phyloP scores from a whole-genome alignment of 495 filamentous ascomycete species.

The Rhypophila decipiens region DNA sequence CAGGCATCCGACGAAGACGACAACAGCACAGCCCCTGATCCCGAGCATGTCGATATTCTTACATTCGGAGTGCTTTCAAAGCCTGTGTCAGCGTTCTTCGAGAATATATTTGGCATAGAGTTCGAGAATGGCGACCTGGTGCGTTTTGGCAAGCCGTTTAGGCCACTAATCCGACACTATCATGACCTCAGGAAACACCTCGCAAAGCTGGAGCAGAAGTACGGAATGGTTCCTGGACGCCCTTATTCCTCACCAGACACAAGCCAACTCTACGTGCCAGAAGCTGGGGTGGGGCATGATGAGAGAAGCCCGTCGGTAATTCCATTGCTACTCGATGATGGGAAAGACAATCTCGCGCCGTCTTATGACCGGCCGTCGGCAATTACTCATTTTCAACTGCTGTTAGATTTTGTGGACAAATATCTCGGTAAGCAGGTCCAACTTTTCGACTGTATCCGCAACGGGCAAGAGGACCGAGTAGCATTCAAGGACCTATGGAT shows the following conservation, averaged over 20 bases:
- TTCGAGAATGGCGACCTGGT: no score
- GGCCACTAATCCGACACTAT: no score
- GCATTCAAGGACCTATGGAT: conserved; percentile 17
- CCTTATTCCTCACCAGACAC: no score
- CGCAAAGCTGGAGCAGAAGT: no score
- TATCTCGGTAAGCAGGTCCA: conserved; percentile 8
- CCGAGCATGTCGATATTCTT: conserved; percentile 7
- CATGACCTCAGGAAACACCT: no score
- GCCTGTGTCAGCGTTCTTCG: conserved; percentile 1
- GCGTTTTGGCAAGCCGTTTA: conserved; percentile 6
- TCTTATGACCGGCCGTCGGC: background rate
- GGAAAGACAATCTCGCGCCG: no score
- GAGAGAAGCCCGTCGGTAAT: no score
- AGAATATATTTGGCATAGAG: background rate
- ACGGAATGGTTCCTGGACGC: no score
- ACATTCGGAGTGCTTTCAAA: conserved; percentile 3
- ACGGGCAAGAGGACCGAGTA: background rate
- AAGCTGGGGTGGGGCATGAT: no score
- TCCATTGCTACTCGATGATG: no score
- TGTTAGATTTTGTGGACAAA: conserved; percentile 12
- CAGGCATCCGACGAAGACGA: background rate
- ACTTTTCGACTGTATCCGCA: background rate
- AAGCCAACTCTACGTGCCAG: no score
- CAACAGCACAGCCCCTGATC: background rate
- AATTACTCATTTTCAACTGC: conserved; percentile 8